phyloP scores from a whole-genome alignment of 2,329 filamentous ascomycete genomes.

The Cladosporium colombiae region DNA sequence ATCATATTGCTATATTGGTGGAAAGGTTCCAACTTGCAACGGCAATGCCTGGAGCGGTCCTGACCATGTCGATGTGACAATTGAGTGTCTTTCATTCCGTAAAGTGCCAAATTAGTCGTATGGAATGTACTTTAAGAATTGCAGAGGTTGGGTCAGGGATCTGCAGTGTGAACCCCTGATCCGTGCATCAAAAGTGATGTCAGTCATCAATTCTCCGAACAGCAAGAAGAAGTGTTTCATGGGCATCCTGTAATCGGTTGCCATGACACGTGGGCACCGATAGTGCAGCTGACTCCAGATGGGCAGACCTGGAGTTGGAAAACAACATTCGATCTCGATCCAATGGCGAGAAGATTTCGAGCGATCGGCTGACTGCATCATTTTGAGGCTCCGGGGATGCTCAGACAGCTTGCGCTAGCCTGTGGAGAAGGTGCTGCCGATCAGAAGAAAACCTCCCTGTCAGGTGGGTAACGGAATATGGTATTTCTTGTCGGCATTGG shows the following conservation, averaged over 20 bases:
- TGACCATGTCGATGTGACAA: neutral
- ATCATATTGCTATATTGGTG: neutral
- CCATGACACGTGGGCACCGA: neutral
- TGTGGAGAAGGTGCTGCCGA: constrained; percentile 4
- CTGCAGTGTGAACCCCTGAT: constrained; percentile 13
- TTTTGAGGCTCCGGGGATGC: constrained; percentile 16
- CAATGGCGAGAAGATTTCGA: constrained; percentile 10
- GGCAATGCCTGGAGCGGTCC: neutral
- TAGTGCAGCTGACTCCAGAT: neutral
- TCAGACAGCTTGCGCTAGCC: neutral
- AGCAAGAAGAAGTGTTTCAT: neutral
- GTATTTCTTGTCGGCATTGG: neutral
- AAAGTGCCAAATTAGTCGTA: neutral
- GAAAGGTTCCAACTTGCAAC: neutral
- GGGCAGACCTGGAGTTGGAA: neutral
- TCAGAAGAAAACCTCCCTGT: neutral
- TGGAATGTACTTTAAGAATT: constrained; percentile 1
- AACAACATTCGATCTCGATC: constrained; percentile 7
- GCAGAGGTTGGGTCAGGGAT: constrained; percentile 6
- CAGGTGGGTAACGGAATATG: neutral
- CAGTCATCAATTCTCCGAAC: neutral
- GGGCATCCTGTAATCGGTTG: neutral
- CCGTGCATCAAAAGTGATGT: constrained; percentile 8
- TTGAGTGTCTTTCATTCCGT: neutral
- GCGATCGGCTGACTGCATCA: constrained; percentile 12